Base-by-base conservation (phyloP, 352 stramenopile species). In the Plasmopara muralis region DNA sequence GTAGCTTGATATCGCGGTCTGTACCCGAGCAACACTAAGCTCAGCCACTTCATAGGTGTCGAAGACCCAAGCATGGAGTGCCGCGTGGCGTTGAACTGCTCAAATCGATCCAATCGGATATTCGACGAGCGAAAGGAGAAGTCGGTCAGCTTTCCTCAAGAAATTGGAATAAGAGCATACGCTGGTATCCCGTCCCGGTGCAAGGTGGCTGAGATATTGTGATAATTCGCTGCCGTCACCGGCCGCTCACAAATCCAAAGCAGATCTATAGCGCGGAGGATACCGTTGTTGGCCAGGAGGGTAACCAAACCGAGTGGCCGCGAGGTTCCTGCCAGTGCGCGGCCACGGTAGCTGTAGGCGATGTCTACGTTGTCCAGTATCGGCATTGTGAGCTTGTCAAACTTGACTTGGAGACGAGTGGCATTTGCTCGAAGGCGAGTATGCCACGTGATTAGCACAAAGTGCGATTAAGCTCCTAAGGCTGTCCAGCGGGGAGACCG, bases 141-240 rank as follows among this genome's bases (percentile, higher is more conserved):
- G n/a, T n/a, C n/a, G 14, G 47, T 47, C 0, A 54, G 29, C 37
- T 33, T 53, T 51, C 57, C 76, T 34, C 59, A 61, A 52, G 81
- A 88, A 41, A 15, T 41, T 41, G 9, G 35, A 5, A 15, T 10
- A 41, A 5, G 35, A 41, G 35, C 35, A 10, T 6, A 6, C 14
- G 35, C 14, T 41, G 6, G 5, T n/a, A n/a, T 5, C 6, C 6
- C 10, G 9, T 6, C 35, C 6, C 9, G 35, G 12, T 7, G 4
- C 12, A 41, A 41, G 6, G 5, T 41, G 12, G 6, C 6, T 14
- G 4, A 41, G 35, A 41, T n/a, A 41, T 41, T n/a, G 9, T 41
- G 35, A 41, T n/a, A 41, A n/a, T 5, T 15, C 5, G 9, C 35
- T 41, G 35, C 14, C 35, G 35, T 41, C 6, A n/a, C 14, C 14